A percentile compares a stretch with the other conserved stretches of the same genome.
These are phyloP conservation scores for Elymus sibiricus DNA, from an alignment of 176 grass and related monocot species.

Conservation along the genomic window DNA sequence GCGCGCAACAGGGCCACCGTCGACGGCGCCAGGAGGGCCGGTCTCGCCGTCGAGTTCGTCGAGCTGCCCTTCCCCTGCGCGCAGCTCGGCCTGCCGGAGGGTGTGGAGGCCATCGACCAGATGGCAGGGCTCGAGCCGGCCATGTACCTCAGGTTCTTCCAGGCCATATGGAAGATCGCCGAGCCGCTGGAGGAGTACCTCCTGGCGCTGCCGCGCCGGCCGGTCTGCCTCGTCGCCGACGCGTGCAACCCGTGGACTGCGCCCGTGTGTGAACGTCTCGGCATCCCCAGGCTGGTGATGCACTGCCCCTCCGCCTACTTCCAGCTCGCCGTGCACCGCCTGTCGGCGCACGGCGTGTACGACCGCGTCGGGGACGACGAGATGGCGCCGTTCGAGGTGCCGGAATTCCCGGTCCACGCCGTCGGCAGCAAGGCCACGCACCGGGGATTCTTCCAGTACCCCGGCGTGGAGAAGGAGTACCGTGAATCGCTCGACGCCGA, in stretches of 20 bases:
- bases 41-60: constrained; percentile 36
- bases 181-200: constrained; percentile 37
- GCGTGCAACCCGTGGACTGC: constrained; percentile 25
- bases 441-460: constrained; percentile 33
- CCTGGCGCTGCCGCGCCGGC: neutral
- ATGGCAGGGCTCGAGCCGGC: neutral
- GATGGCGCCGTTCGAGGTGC: constrained; percentile 33
- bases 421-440: constrained; percentile 20
- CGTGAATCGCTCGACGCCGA: constrained; percentile 13
- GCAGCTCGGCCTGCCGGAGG: constrained; percentile 33
- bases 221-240: constrained; percentile 36
- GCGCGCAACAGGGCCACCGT: constrained; percentile 26
- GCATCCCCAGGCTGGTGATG: constrained; percentile 16
- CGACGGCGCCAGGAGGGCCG: neutral
- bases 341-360: constrained; percentile 25
- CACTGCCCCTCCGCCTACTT: constrained; percentile 42
- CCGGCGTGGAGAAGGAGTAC: neutral
- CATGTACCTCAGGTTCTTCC: constrained; percentile 10
- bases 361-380: constrained; percentile 14
- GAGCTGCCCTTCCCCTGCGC: constrained; percentile 37
- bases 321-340: constrained; percentile 26
- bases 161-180: constrained; percentile 4
- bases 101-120: constrained; percentile 30
- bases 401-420: constrained; percentile 33
- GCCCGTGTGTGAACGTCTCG: neutral